Evolutionary conservation across 78 protist genomes (phyloP).

Genomic region (Emiliania huxleyi): DNA sequence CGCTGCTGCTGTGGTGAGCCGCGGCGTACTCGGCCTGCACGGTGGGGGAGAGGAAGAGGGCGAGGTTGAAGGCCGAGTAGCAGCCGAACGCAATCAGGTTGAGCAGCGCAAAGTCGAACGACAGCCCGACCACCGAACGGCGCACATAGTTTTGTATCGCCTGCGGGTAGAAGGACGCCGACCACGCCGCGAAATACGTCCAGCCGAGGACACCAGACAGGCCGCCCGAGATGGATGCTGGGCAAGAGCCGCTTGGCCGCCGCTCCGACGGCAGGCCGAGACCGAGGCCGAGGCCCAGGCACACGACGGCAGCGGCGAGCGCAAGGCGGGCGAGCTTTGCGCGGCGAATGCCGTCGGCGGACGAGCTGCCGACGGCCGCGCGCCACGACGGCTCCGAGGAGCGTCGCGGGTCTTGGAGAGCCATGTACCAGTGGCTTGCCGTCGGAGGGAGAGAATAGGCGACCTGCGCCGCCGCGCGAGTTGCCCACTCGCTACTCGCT

Average conservation of each 20-base stretch:
- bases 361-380: too few species aligned
- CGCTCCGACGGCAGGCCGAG: background rate
- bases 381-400: too few species aligned
- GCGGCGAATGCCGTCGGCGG: too few species aligned
- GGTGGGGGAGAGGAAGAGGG: constrained; percentile 31
- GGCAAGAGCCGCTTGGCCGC: background rate
- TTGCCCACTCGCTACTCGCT: too few species aligned
- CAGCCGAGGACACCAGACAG: constrained; percentile 63
- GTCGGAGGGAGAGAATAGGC: too few species aligned
- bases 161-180: constrained; percentile 85
- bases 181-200: constrained; percentile 83
- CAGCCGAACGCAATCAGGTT: constrained; percentile 80
- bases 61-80: constrained; percentile 68
- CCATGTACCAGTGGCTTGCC: too few species aligned
- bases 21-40: constrained; percentile 59
- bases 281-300: background rate
- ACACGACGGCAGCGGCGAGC: background rate
- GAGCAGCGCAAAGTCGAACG: constrained; percentile 66
- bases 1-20: too few species aligned
- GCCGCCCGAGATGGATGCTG: background rate
- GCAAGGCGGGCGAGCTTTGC: background rate
- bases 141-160: constrained; percentile 24
- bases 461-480: too few species aligned
- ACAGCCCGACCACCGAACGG: constrained; percentile 61
- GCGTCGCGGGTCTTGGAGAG: too few species aligned